Conservation (phyloP, 2,329 filamentous ascomycete species). For the Microcyclospora tardicrescens region DNA sequence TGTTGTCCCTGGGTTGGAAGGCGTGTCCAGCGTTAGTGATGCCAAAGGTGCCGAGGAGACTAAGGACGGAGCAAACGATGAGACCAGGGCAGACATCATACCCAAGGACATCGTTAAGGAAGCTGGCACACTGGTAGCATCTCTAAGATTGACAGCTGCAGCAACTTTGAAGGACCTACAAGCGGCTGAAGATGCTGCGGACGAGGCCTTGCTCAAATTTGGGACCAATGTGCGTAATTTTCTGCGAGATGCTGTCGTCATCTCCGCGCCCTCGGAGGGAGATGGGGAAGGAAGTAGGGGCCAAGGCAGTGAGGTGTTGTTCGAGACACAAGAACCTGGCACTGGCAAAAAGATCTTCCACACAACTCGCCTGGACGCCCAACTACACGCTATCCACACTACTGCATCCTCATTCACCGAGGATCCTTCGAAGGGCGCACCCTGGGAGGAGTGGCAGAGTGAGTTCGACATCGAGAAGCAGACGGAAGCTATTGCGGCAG, state of each 20-base stretch:
- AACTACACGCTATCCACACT: slow-evolving; percentile 89
- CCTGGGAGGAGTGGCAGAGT: slow-evolving; percentile 62
- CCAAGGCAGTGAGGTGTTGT: slow-evolving; percentile 50
- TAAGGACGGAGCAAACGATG: slow-evolving; percentile 4
- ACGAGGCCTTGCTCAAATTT: slow-evolving; percentile 86
- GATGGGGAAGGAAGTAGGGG: slow-evolving; percentile 22
- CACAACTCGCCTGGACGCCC: slow-evolving; percentile 84
- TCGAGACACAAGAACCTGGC: slow-evolving; percentile 82
- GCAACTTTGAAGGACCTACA: slow-evolving; percentile 72
- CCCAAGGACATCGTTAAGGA: slow-evolving; percentile 40
- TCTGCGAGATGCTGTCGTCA: slow-evolving; percentile 76
- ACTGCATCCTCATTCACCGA: slow-evolving; percentile 68
- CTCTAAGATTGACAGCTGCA: slow-evolving; percentile 38
- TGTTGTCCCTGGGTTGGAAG: slow-evolving; percentile 16
- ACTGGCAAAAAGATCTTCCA: slow-evolving; percentile 87
- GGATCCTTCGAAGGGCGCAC: slow-evolving; percentile 56
- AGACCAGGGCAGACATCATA: slow-evolving; percentile 30
- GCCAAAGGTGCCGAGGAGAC: slow-evolving; percentile 3
- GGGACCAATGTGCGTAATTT: slow-evolving; percentile 83
- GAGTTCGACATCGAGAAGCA: slow-evolving; percentile 70
- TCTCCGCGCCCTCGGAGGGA: slow-evolving; percentile 54
- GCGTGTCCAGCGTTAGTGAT: slow-evolving; percentile 8
- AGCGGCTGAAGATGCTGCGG: slow-evolving; percentile 84
- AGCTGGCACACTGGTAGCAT: slow-evolving; percentile 56
- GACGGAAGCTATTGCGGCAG: slow-evolving; percentile 68